Conservation (phyloP, 208 protist species). For the Dictyostelium gargantuum region DNA sequence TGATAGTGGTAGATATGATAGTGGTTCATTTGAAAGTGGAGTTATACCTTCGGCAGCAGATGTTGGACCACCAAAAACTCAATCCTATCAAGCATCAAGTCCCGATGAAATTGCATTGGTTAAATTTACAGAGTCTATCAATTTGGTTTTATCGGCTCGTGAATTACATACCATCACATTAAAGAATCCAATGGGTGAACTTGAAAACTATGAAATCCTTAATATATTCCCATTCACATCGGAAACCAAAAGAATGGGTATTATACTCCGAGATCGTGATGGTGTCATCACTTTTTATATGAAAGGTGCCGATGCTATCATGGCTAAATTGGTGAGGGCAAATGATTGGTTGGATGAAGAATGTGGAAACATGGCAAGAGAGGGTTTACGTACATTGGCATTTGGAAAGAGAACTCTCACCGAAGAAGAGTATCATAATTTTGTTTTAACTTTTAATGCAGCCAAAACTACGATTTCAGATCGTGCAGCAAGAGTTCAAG, state of each 20-base stretch:
- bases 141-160: conserved; percentile 69
- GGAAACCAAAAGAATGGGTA: conserved; percentile 98
- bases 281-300: conserved; percentile 93
- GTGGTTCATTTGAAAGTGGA: not conserved
- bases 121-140: conserved; percentile 90
- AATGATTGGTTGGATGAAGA: conserved; percentile 93
- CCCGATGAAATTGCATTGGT: conserved; percentile 96
- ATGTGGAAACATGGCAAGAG: conserved; percentile 95
- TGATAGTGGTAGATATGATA: not conserved
- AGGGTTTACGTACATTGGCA: conserved; percentile 88
- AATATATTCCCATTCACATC: conserved; percentile 98
- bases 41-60: not conserved
- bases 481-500: conserved; percentile 80
- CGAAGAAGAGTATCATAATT: conserved; percentile 89
- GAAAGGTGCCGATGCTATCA: conserved; percentile 90
- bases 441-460: conserved; percentile 71
- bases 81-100: conserved; percentile 90
- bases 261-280: conserved; percentile 91
- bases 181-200: conserved; percentile 59
- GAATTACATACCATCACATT: conserved; percentile 75
- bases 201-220: conserved; percentile 92
- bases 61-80: not conserved
- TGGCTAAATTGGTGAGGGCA: conserved; percentile 86
- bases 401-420: conserved; percentile 86
- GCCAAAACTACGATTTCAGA: conserved; percentile 74